A percentile compares a stretch with the other conserved stretches of the same genome.
Evolutionary conservation across 139 green algal species (phyloP).

Genomic region (Chlorella sp.): DNA sequence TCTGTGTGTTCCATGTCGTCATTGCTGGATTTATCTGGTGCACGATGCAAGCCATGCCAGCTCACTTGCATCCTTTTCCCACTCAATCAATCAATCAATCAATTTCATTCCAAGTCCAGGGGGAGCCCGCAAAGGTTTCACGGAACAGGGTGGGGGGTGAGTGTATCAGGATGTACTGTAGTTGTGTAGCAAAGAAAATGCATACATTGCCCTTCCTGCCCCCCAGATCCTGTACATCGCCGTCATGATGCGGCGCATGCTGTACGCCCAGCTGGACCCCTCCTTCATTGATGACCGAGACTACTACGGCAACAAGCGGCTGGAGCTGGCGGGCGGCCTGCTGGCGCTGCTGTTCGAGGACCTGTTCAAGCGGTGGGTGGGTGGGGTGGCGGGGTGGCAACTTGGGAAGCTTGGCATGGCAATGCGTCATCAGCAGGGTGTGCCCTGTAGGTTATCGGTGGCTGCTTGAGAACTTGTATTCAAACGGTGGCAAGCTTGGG

Average conservation of each 20-base stretch:
- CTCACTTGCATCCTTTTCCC: too few species aligned
- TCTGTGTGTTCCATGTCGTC: too few species aligned
- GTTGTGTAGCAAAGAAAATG: too few species aligned
- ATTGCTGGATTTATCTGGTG: too few species aligned
- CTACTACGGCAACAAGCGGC: conserved; percentile 99
- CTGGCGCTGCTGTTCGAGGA: conserved; percentile 99
- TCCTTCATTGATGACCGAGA: conserved; percentile 94
- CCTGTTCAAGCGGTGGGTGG: conserved; percentile 92
- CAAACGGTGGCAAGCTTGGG: conserved; percentile 73
- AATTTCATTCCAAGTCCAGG: too few species aligned
- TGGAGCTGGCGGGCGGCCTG: conserved; percentile 96
- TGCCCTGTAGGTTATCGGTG: not conserved
- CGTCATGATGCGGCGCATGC: conserved; percentile 94
- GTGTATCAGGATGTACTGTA: too few species aligned
- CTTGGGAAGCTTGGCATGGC: not conserved
- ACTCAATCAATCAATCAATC: too few species aligned
- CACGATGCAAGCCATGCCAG: too few species aligned
- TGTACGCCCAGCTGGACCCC: conserved; percentile 90
- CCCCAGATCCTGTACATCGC: conserved; percentile 82
- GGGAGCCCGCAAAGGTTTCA: too few species aligned
- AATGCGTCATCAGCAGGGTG: not conserved
- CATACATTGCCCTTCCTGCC: too few species aligned
- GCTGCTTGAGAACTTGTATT: conserved; percentile 99
- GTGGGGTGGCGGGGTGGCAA: not conserved
- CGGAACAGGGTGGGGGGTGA: too few species aligned